phyloP scores from a whole-genome alignment of 1,284 basidiomycete species.

The Apiotrichum montevideense region DNA sequence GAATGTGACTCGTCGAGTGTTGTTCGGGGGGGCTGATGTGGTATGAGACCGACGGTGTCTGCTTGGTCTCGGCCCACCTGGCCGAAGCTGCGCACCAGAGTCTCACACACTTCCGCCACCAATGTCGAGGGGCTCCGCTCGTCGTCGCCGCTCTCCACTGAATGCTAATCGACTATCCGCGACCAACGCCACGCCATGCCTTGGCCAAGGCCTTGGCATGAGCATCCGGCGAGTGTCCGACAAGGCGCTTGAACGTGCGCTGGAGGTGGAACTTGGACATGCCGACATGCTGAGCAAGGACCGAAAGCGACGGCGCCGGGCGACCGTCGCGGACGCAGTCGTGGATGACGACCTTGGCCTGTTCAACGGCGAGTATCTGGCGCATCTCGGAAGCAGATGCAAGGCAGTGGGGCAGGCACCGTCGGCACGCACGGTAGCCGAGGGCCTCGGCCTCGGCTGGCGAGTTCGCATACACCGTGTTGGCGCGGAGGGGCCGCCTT shows the following conservation, averaged over 20 bases:
- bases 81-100: too few relatives aligned
- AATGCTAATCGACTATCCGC: background rate
- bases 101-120: too few relatives aligned
- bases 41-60: too few relatives aligned
- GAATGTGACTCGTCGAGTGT: too few relatives aligned
- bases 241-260: conserved; percentile 8
- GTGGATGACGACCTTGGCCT: conserved; percentile 5
- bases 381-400: conserved; percentile 3
- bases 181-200: conserved; percentile 2
- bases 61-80: too few relatives aligned
- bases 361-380: conserved; percentile 4
- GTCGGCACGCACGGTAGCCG: conserved; percentile 6
- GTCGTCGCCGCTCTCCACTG: too few relatives aligned
- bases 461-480: conserved; percentile 1
- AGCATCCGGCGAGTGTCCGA: conserved; percentile 2
- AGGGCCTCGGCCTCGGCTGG: conserved; percentile 1
- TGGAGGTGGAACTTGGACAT: conserved; percentile 9
- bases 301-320: background rate
- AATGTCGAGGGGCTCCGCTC: too few relatives aligned
- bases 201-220: conserved; percentile 3
- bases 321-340: conserved; percentile 3
- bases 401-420: conserved; percentile 8
- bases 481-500: background rate
- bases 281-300: background rate
- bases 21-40: too few relatives aligned